Evolutionary conservation across 2,329 filamentous ascomycete species (phyloP), one percentile per base, ranked within the genome.

Genomic region (Talaromyces verruculosus): DNA sequence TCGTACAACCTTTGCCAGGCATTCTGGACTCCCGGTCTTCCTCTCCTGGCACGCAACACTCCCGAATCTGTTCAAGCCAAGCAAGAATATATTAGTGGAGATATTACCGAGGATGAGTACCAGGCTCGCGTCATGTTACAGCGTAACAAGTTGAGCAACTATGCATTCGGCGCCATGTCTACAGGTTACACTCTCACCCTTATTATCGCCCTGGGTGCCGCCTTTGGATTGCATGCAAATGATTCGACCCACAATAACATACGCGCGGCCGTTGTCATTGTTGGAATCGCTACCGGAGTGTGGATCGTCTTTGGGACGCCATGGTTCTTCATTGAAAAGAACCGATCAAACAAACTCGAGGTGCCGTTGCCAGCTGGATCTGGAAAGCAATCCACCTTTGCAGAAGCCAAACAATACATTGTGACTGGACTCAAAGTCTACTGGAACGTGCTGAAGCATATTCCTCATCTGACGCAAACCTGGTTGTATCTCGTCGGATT

Each of bases 11-110:
- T 59, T 22, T 59, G 55, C 35, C 55, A 59, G 28, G 33, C 55
- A 59, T 59, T 59, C 55, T 59, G 55, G 55, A 59, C 55, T n/a
- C 55, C 55, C 10, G 55, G 55, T 41, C 55, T 59, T 59, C 55
- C 55, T 59, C 5, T 59, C 19, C 55, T 59, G 17, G 35, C 55
- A 17, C 55, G 55, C 28, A 59, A 59, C 33, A 59, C 55, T 13
- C 55, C 55, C 19, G 55, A 59, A 5, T 11, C 55, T 17, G 19
- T 59, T 41, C n/a, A 28, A 30, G 55, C 55, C 35, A 59, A 59
- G 22, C 22, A 59, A 28, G 55, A 19, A 22, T 59, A 41, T 25
- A 10, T 7, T 3, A 41, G 39, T 41, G 55, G 55, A 22, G 55
- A 59, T 25, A 59, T 59, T 8, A 59, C 33, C 11, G 55, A 59